Percentiles rank a stretch among this genome's conserved stretches.
phyloP scores from a whole-genome alignment of 129 eudicot species.

The Lactuca sativa region DNA sequence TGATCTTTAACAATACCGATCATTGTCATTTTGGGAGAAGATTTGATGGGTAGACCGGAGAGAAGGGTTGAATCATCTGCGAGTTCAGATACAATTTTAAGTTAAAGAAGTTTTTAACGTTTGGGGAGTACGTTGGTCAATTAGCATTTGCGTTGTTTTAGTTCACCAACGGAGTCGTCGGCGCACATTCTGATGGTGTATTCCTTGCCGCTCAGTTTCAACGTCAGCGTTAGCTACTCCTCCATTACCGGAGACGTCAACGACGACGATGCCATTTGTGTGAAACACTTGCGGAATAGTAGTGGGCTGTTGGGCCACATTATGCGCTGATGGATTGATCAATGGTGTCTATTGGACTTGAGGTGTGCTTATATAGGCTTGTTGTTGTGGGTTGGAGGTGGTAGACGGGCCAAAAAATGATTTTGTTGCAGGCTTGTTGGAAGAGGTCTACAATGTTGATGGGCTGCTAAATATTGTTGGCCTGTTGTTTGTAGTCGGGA shows the following conservation, averaged over 20 bases:
- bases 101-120: conserved; percentile 98
- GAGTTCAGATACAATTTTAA: conserved; percentile 79
- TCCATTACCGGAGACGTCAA: conserved; percentile 55
- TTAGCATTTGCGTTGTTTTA: conserved; percentile 66
- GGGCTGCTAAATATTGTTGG: too few relatives aligned
- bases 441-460: too few relatives aligned
- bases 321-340: too few relatives aligned
- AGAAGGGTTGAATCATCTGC: conserved; percentile 72
- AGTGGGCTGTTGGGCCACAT: too few relatives aligned
- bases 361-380: too few relatives aligned
- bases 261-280: conserved; percentile 62
- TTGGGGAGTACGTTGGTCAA: conserved; percentile 85
- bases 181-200: conserved; percentile 84
- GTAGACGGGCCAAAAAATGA: too few relatives aligned
- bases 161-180: conserved; percentile 85
- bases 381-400: too few relatives aligned
- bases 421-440: too few relatives aligned
- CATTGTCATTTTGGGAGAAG: conserved; percentile 95
- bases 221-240: conserved; percentile 90
- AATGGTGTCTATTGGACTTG: too few relatives aligned
- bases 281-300: too few relatives aligned
- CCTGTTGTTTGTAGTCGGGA: too few relatives aligned
- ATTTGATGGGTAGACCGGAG: conserved; percentile 69
- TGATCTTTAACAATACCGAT: conserved; percentile 93
- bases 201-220: conserved; percentile 94